Base-by-base conservation (phyloP, 2,329 filamentous ascomycete genomes). In the Fusarium marasasianum region DNA sequence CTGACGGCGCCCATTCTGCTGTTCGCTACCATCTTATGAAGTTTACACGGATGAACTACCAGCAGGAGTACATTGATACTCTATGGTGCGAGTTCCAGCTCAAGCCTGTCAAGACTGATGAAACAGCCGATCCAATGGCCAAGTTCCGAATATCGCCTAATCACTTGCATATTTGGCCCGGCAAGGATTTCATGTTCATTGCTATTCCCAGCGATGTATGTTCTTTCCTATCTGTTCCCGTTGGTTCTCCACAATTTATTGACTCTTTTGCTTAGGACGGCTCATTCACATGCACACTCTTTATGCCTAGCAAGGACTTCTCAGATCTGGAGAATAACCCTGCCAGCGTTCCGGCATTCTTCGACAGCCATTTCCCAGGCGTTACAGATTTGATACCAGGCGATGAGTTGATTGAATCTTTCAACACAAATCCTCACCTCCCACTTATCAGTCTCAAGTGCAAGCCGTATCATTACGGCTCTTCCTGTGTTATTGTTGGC, bases 21-120 rank as follows among this genome's bases (percentile, higher is more conserved):
- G 92, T 95, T 8, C 89, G 96, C 58, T 97, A 94, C 80, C 95
- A 98, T 80, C 86, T 99, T 84, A 99, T 99, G 96, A 98, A 98
- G 84, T 98, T 90, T 78, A 90, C 92, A 2, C 91, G 93, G 17
- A 94, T 98, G 90, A 91, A 96, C 83, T 99, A 98, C 80, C 88
- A 93, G 77, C 96, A 99, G 81, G 91, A 94, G 78, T 99, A 99
- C 82, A 96, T 99, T 80, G 96, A 98, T 82, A 96, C 95, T 0
- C 85, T 98, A 10, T 99, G 96, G 96, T 98, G 96, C 82, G 96
- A 99, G 80, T 98, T 99, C 80, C 91, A 91, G 56, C 94, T 99
- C 70, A 86, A 89, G 26, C 87, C 93, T 2, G 82, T 82, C 37
- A 71, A 82, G 5, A 76, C 77, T 1, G 60, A 74, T 13, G 51